Evolutionary conservation across 192 early-diverging fungal genomes (phyloP).

Genomic region (Haplosporangium gracile): DNA sequence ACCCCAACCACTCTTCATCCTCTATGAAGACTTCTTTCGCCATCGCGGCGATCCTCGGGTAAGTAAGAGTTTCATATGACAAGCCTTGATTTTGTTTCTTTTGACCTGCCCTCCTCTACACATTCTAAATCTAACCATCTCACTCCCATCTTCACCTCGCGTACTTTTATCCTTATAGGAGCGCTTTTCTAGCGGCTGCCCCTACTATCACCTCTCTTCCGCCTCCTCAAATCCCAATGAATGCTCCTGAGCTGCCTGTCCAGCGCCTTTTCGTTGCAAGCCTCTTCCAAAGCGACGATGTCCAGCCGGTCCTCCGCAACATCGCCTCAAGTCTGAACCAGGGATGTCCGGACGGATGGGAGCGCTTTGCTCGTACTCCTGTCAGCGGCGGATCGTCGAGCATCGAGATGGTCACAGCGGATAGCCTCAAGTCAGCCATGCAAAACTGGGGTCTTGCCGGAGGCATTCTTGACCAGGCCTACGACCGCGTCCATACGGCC

Average conservation of each 20-base stretch:
- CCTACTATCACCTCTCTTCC: not conserved
- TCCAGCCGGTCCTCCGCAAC: not conserved
- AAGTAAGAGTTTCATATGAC: no score
- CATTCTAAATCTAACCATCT: no score
- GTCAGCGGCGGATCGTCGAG: not conserved
- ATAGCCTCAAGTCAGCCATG: not conserved
- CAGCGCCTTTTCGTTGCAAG: no score
- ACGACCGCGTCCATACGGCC: not conserved
- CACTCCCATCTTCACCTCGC: no score
- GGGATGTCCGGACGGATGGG: not conserved
- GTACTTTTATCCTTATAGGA: no score
- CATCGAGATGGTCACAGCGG: not conserved
- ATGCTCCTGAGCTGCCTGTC: not conserved
- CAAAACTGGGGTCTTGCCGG: conserved; percentile 16
- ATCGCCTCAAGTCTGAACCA: not conserved
- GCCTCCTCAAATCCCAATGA: not conserved
- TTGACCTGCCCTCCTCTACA: not conserved
- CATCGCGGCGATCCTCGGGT: no score
- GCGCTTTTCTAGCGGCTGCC: no score
- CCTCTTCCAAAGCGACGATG: not conserved
- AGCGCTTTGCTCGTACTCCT: not conserved
- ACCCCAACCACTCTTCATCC: no score
- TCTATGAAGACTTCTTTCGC: no score
- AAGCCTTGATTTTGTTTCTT: no score
- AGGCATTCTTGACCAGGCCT: not conserved